Evolutionary conservation across 805 yeast species (phyloP), one percentile per base, ranked within the genome.

Genomic region (Wickerhamiella cacticola): DNA sequence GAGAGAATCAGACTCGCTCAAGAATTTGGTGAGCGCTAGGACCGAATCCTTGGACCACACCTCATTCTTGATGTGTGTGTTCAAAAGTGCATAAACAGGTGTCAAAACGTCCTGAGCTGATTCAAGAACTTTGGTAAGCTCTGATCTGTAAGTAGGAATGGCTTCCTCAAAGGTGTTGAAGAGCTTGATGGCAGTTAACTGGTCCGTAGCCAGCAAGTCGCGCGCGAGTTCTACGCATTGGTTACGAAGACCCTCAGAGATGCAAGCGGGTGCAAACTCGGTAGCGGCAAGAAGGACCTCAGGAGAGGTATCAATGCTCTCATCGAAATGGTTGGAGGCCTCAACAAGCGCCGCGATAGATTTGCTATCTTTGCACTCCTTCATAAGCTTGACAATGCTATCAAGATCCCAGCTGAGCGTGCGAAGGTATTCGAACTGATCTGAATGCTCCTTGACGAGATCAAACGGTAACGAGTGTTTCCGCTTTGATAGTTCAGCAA

Each of bases 171-270:
- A 31, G 7, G 38, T 21, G 18, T 15, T 33, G 21, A 31, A 42
- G 5, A 42, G 18, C 10, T 22, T 13, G 28, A 42, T 29, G 13
- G 45, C 38, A 7, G 35, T 31, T 7, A 69, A 18, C 85, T 95
- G 95, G 75, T 76, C 7, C 61, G 68, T 5, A 80, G 80, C 79
- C 79, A 78, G 47, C 87, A 79, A 55, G 76, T 76, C 1, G 65
- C 75, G 50, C 78, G 72, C 39, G 89, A 82, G 23, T 3, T 29
- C 45, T 9, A 42, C 26, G 35, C 45, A 42, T 3, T 22, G 13
- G 3, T 22, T 40, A 63, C 85, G 5, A 65, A 81, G 51, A 82
- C 85, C 28, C 12, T 22, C 36, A 12, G 52, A 48, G 3, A 55
- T 22, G 2, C 43, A 22, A 15, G 15, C 16, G 2, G 49, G 51